Percentiles rank a stretch among this genome's conserved stretches.
Evolutionary conservation across 2,329 filamentous ascomycete genomes (phyloP).

Genomic region (Penicillium hordei): DNA sequence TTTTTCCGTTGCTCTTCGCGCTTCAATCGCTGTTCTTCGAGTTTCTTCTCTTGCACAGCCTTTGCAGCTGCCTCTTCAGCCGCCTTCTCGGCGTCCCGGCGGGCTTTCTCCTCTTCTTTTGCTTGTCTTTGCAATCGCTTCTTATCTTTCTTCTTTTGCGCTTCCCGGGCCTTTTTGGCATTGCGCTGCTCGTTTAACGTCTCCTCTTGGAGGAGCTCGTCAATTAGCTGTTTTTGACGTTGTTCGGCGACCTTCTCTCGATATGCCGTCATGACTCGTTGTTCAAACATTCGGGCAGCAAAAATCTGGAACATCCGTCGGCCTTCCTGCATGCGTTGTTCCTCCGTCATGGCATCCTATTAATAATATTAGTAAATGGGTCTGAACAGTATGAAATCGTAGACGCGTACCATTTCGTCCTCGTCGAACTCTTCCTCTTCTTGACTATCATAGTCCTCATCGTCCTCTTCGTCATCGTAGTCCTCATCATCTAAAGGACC

Average conservation of each 20-base stretch:
- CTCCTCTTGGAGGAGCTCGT: conserved; percentile 86
- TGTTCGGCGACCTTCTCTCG: conserved; percentile 94
- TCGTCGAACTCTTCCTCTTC: conserved; percentile 66
- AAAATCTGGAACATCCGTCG: conserved; percentile 99
- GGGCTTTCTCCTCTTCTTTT: conserved; percentile 86
- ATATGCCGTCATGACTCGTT: conserved; percentile 94
- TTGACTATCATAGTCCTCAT: conserved; percentile 63
- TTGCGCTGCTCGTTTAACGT: conserved; percentile 74
- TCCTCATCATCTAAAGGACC: conserved; percentile 73
- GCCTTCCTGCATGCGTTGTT: conserved; percentile 98
- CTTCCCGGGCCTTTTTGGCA: conserved; percentile 90
- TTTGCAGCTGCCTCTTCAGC: conserved; percentile 77
- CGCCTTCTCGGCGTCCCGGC: conserved; percentile 82
- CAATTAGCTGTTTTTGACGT: conserved; percentile 83
- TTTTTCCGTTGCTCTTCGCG: conserved; percentile 90
- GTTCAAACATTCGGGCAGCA: conserved; percentile 98
- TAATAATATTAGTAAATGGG: conserved; percentile 36
- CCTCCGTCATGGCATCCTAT: conserved; percentile 94
- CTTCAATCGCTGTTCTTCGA: conserved; percentile 76
- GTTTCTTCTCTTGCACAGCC: conserved; percentile 73
- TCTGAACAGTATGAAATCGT: conserved; percentile 19
- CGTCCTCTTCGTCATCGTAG: conserved; percentile 69
- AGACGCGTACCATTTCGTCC: conserved; percentile 58
- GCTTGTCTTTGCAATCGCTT: conserved; percentile 83
- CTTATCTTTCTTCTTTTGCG: conserved; percentile 93